phyloP scores from a whole-genome alignment of 495 filamentous ascomycete genomes.

The Oidiodendron maius region DNA sequence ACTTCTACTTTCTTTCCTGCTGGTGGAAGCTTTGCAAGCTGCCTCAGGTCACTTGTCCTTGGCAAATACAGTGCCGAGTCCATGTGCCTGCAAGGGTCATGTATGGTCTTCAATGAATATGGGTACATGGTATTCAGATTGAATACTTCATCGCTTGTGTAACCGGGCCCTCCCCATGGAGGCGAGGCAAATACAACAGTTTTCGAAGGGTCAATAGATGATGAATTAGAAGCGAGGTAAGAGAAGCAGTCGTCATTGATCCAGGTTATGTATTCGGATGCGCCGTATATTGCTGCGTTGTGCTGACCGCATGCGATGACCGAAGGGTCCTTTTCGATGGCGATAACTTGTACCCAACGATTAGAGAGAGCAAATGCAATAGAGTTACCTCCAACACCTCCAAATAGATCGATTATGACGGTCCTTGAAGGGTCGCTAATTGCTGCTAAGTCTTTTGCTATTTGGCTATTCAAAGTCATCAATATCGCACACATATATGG shows the following conservation, averaged over 20 bases:
- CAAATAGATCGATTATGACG: slow-evolving; percentile 80
- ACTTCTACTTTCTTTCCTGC: slow-evolving; percentile 54
- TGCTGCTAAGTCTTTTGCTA: slow-evolving; percentile 65
- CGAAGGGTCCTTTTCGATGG: slow-evolving; percentile 74
- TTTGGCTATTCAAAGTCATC: slow-evolving; percentile 53
- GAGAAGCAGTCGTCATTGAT: slow-evolving; percentile 77
- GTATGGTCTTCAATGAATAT: slow-evolving; percentile 62
- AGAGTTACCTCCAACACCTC: slow-evolving; percentile 87
- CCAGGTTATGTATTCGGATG: slow-evolving; percentile 73
- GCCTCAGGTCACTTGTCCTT: slow-evolving; percentile 76
- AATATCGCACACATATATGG: too few species aligned
- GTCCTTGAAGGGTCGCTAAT: slow-evolving; percentile 36
- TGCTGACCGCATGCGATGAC: slow-evolving; percentile 84
- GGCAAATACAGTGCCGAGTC: slow-evolving; percentile 75
- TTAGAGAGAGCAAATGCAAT: slow-evolving; percentile 82
- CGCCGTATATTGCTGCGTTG: slow-evolving; percentile 86
- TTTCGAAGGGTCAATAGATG: slow-evolving; percentile 13
- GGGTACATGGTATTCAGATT: slow-evolving; percentile 84
- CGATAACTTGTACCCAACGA: slow-evolving; percentile 75
- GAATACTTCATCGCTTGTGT: slow-evolving; percentile 71
- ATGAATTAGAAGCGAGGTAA: slow-evolving; percentile 22
- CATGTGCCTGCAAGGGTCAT: slow-evolving; percentile 49
- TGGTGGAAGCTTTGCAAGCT: slow-evolving; percentile 59
- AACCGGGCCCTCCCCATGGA: slow-evolving; percentile 90
- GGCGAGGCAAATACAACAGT: slow-evolving; percentile 79